Conservation (phyloP, 441 rosid genomes). For the Pelargonium fulgidum region DNA sequence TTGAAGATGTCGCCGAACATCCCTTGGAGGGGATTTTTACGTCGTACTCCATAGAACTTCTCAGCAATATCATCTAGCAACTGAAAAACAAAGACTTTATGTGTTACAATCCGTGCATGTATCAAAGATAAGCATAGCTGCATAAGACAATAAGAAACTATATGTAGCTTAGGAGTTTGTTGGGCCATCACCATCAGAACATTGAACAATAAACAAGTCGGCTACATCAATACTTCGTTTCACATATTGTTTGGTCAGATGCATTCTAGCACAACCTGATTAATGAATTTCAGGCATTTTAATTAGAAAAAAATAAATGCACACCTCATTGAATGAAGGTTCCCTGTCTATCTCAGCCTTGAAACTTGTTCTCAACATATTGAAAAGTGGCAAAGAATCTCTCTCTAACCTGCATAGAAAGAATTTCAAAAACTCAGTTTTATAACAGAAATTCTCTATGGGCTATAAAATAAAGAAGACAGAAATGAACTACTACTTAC, state of each 20-base stretch:
- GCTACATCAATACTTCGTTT: too few relatives aligned
- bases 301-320: not conserved
- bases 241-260: too few relatives aligned
- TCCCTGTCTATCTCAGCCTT: conserved; percentile 72
- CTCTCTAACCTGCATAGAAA: conserved; percentile 59
- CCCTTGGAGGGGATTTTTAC: conserved; percentile 77
- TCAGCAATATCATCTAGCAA: conserved; percentile 78
- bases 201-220: too few relatives aligned
- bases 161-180: too few relatives aligned
- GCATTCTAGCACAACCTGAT: too few relatives aligned
- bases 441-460: too few relatives aligned
- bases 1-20: conserved; percentile 85
- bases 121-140: too few relatives aligned
- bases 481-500: conserved; percentile 38
- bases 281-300: too few relatives aligned
- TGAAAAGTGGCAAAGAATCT: conserved; percentile 91
- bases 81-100: conserved; percentile 31
- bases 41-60: conserved; percentile 72
- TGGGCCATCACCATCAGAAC: too few relatives aligned
- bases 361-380: conserved; percentile 65
- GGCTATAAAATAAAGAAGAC: not conserved
- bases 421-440: not conserved
- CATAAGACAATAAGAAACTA: too few relatives aligned
- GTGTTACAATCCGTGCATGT: conserved; percentile 17
- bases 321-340: conserved; percentile 68